Evolutionary conservation across 352 stramenopile species (phyloP).

Genomic region (Discostella stelligera): DNA sequence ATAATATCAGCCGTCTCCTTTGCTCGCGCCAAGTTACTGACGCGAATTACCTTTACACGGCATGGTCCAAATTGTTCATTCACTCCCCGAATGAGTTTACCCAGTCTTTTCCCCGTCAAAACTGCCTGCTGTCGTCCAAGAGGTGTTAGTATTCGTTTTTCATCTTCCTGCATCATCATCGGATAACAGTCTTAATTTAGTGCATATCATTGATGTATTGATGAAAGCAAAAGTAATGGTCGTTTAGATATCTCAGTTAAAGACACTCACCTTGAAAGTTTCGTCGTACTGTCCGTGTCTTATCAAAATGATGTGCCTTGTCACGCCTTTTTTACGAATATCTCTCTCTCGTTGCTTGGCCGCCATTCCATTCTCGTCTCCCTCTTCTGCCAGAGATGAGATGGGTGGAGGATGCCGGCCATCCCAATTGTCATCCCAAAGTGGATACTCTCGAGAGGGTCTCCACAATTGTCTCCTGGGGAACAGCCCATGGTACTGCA

Average conservation of each 20-base stretch:
- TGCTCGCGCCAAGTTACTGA: slow-evolving; percentile 79
- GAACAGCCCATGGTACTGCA: slow-evolving; percentile 65
- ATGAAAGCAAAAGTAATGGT: neutral
- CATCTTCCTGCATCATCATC: slow-evolving; percentile 60
- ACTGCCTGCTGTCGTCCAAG: slow-evolving; percentile 79
- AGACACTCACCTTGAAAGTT: slow-evolving; percentile 44
- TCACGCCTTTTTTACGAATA: slow-evolving; percentile 74
- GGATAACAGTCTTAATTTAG: neutral
- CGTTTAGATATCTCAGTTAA: neutral
- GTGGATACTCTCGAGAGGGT: slow-evolving; percentile 74
- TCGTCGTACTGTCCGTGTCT: slow-evolving; percentile 85
- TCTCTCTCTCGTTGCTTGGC: slow-evolving; percentile 42
- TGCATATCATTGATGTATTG: neutral
- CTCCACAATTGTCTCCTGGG: slow-evolving; percentile 72
- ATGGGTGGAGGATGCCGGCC: slow-evolving; percentile 37
- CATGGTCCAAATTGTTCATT: slow-evolving; percentile 67
- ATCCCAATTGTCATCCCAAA: slow-evolving; percentile 83
- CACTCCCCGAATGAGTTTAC: slow-evolving; percentile 57
- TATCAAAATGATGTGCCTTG: slow-evolving; percentile 81
- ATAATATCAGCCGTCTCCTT: slow-evolving; percentile 84
- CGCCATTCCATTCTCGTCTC: slow-evolving; percentile 10
- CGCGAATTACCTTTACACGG: slow-evolving; percentile 75
- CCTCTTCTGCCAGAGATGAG: neutral
- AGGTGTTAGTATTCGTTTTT: slow-evolving; percentile 74
- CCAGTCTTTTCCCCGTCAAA: slow-evolving; percentile 71